Evolutionary conservation across 148 eudicot genomes (phyloP), one percentile per base, ranked within the genome.

Genomic region (Rhododendron vialii): DNA sequence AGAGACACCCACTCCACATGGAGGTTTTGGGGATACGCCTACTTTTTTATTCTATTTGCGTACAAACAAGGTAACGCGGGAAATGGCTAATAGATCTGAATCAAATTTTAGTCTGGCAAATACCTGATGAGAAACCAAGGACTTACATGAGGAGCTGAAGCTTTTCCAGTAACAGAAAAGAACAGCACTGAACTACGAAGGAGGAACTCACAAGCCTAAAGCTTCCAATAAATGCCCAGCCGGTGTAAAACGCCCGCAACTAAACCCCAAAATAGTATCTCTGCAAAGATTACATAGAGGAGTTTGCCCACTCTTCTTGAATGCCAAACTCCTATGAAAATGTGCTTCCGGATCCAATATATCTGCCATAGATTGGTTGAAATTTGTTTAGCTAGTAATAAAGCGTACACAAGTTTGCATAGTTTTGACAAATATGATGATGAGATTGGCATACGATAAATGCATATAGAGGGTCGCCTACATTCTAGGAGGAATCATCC

Each of bases 301-400:
- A 96, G 91, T 38, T 92, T 93, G 18, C 99, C 99, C 53, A 96
- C 93, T 90, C 90, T 94, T 87, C 85, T 88, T 78, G 99, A 96
- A 91, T 95, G 95, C 98, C 99, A 95, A n/a, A 96, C 98, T 45
- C 88, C 90, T 30, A 93, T 86, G 89, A 95, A 96, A 77, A 94
- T 86, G 87, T 96, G 98, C 88, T 95, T 92, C 88, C 91, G 89
- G 77, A 95, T 95, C 99, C 98, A 96, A 83, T 95, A 59, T 69
- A 95, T 86, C 99, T 95, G 93, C 53, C 89, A 91, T 18, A 51
- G 12, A 47, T 74, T 45, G 59, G 7, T 74, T 30, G 38, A 83
- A 79, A 38, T 84, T 63, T 81, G 55, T 63, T 81, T 59, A 53
- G 45, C 48, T 9, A 47, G 43, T 26, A 45, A 53, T 30, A 59